Evolutionary conservation across 139 green algal species (phyloP), one percentile per base, ranked within the genome.

Genomic region (Micractinium sp.): DNA sequence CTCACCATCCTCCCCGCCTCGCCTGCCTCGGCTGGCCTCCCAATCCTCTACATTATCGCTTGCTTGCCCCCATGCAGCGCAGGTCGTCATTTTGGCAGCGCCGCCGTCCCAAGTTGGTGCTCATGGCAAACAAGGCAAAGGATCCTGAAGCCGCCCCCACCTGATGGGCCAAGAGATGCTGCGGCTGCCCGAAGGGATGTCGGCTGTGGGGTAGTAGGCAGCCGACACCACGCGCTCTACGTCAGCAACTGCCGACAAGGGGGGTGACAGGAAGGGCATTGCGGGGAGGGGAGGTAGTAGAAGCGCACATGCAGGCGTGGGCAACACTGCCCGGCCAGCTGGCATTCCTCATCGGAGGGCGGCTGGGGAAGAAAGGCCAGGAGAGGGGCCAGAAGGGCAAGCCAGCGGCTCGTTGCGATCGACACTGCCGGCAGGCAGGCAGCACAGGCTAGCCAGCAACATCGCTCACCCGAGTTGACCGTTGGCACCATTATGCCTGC

Each of bases 81-180:
- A 56, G 7, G 5, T 56, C 7, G 7, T 9, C 47, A 56, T 56
- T 56, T 9, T n/a, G n/a, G n/a, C n/a, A n/a, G n/a, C n/a, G n/a
- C n/a, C n/a, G n/a, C n/a, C n/a, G n/a, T n/a, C n/a, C n/a, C n/a
- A n/a, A n/a, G n/a, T n/a, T n/a, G n/a, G n/a, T n/a, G n/a, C n/a
- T n/a, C n/a, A n/a, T n/a, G n/a, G n/a, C n/a, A n/a, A n/a, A n/a
- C n/a, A n/a, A n/a, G n/a, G n/a, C n/a, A n/a, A n/a, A n/a, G n/a
- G n/a, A n/a, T n/a, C n/a, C n/a, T n/a, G n/a, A n/a, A n/a, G n/a
- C 1, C 13, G 15, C 22, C 19, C 75, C 0, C 56, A 85, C 86
- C 86, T 85, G 38, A 91, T 90, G 41, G 89, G 89, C 56, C 76
- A 91, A 0, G 89, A 78, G 31, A 89, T 91, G 82, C 56, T 82